Conservation (phyloP, 768 basidiomycete species). For the Baorangia bicolor region DNA sequence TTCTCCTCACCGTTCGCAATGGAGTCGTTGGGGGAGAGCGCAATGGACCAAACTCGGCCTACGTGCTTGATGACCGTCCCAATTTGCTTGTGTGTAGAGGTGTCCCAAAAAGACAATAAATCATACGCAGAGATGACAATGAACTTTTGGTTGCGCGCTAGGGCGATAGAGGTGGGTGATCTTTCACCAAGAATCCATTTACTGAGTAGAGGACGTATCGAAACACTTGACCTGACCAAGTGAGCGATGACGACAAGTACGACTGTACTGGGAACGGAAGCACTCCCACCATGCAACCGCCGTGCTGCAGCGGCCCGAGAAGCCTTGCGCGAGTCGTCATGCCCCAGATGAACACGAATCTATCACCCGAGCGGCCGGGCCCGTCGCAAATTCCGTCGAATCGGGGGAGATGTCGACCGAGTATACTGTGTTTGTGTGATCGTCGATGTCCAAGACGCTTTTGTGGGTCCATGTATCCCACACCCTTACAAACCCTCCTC, state of each 20-base stretch:
- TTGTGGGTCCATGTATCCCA: background rate
- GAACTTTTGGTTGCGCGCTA: background rate
- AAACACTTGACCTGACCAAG: too few relatives aligned
- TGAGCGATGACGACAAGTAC: background rate
- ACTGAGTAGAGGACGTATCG: too few relatives aligned
- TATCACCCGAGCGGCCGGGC: background rate
- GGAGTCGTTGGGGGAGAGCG: background rate
- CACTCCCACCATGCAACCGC: background rate
- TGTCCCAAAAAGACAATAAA: background rate
- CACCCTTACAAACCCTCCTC: background rate
- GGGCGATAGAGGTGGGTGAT: background rate
- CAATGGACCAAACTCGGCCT: too few relatives aligned
- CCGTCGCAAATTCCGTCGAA: background rate
- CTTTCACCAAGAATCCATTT: background rate
- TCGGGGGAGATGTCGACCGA: background rate
- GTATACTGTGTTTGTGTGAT: background rate
- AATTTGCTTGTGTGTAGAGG: too few relatives aligned
- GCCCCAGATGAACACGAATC: background rate
- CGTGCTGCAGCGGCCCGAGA: background rate
- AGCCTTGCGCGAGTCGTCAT: background rate
- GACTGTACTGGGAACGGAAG: background rate
- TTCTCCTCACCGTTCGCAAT: background rate
- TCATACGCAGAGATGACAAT: fast-evolving
- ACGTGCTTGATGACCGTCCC: too few relatives aligned
- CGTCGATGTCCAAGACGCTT: background rate